Percentiles rank a stretch among this genome's conserved stretches.
These are phyloP conservation scores for Cyberlindnera sargentensis DNA, from an alignment of 805 yeast genomes.

Conservation along the genomic window DNA sequence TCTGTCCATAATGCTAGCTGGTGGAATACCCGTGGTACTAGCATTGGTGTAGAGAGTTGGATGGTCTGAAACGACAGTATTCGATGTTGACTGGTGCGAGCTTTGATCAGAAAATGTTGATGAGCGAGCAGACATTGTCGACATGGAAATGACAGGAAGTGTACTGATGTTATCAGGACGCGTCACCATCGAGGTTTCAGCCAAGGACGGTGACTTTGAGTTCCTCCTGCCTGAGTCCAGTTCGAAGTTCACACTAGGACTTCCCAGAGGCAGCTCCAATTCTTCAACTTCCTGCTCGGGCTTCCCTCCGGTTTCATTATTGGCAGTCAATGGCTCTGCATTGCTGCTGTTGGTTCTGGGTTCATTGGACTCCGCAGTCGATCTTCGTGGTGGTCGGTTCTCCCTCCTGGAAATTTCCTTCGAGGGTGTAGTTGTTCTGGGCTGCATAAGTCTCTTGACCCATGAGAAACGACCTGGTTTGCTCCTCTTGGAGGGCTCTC, in stretches of 20 bases:
- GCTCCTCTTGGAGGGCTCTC: constrained; percentile 1
- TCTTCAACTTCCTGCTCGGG: too few relatives aligned
- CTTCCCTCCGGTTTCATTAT: too few relatives aligned
- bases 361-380: too few relatives aligned
- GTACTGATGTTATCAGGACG: constrained; percentile 25
- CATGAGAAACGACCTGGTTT: constrained; percentile 13
- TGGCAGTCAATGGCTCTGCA: too few relatives aligned
- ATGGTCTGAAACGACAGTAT: constrained; percentile 28
- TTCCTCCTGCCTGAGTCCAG: constrained; percentile 1
- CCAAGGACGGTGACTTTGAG: constrained; percentile 5
- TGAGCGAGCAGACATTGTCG: constrained; percentile 29
- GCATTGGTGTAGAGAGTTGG: constrained; percentile 48
- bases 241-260: background rate
- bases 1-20: constrained; percentile 60
- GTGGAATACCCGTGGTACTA: constrained; percentile 63
- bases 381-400: too few relatives aligned
- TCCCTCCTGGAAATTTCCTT: background rate
- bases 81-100: constrained; percentile 30
- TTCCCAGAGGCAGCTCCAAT: too few relatives aligned
- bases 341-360: too few relatives aligned
- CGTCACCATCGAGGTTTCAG: constrained; percentile 5
- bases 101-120: constrained; percentile 29
- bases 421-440: constrained; percentile 1
- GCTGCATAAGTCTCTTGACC: constrained; percentile 15
- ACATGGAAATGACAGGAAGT: constrained; percentile 27